phyloP scores from a whole-genome alignment of 441 rosid genomes.

The Arabidopsis lyrata region DNA sequence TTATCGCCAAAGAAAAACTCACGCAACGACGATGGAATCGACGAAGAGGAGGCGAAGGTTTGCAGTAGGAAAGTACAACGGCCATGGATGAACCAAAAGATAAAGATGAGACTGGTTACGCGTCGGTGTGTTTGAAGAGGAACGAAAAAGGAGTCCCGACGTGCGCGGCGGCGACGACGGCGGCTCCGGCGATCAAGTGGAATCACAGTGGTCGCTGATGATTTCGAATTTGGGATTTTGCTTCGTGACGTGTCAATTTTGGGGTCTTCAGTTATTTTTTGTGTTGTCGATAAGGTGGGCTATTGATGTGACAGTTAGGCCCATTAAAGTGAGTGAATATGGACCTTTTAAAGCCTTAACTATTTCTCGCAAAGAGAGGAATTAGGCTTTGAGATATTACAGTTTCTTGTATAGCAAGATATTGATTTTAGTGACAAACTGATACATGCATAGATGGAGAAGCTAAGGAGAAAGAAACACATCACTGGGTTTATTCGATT shows the following conservation, averaged over 20 bases:
- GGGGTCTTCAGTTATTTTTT: not conserved
- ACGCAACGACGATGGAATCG: constrained; percentile 53
- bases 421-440: not conserved
- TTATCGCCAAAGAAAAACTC: constrained; percentile 24
- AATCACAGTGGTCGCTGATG: constrained; percentile 37
- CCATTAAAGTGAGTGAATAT: not conserved
- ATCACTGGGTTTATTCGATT: not conserved
- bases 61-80: constrained; percentile 59
- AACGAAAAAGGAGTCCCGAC: constrained; percentile 83
- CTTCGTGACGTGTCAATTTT: constrained; percentile 37
- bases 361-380: too few relatives aligned
- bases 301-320: not conserved
- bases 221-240: not conserved
- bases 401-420: constrained; percentile 23
- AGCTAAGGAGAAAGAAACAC: not conserved
- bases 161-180: constrained; percentile 52
- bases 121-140: constrained; percentile 75
- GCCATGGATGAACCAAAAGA: constrained; percentile 49
- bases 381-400: not conserved
- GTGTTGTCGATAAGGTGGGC: constrained; percentile 38
- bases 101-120: constrained; percentile 42
- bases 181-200: constrained; percentile 75
- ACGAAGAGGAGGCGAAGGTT: constrained; percentile 66
- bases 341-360: constrained; percentile 2
- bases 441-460: not conserved